Conservation (phyloP, 2,329 filamentous ascomycete species). For the Botryotinia globosa region DNA sequence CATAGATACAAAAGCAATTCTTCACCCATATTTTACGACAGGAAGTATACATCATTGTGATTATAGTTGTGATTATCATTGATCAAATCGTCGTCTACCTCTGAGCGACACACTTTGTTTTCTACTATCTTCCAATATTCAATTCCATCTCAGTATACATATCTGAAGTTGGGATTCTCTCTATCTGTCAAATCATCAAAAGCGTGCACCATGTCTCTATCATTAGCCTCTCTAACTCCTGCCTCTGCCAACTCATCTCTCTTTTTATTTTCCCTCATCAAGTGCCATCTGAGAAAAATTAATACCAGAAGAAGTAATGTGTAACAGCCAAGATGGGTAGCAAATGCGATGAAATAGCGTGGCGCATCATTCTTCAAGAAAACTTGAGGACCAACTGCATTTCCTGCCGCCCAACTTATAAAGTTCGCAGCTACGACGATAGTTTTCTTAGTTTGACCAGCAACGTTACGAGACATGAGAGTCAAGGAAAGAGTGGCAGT, state of each 20-base stretch:
- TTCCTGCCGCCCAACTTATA: slow-evolving; percentile 56
- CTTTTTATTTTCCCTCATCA: slow-evolving; percentile 18
- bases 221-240: slow-evolving; percentile 11
- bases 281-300: slow-evolving; percentile 14
- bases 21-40: not conserved
- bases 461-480: slow-evolving; percentile 55
- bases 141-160: slow-evolving; percentile 19
- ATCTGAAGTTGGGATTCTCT: slow-evolving; percentile 35
- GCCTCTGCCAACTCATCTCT: slow-evolving; percentile 18
- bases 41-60: not conserved
- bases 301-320: slow-evolving; percentile 26
- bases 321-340: slow-evolving; percentile 51
- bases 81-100: not conserved
- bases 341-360: slow-evolving; percentile 52
- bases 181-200: slow-evolving; percentile 37
- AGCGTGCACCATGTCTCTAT: slow-evolving; percentile 32
- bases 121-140: not conserved
- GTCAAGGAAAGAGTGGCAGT: slow-evolving; percentile 65
- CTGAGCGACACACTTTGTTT: not conserved
- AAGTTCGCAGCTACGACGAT: slow-evolving; percentile 57
- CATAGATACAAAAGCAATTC: not conserved
- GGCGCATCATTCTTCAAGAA: slow-evolving; percentile 52
- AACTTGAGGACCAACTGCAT: slow-evolving; percentile 51
- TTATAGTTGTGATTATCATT: not conserved
- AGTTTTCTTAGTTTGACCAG: slow-evolving; percentile 59